phyloP scores from a whole-genome alignment of 768 basidiomycete genomes.

The Suillus brevipes region DNA sequence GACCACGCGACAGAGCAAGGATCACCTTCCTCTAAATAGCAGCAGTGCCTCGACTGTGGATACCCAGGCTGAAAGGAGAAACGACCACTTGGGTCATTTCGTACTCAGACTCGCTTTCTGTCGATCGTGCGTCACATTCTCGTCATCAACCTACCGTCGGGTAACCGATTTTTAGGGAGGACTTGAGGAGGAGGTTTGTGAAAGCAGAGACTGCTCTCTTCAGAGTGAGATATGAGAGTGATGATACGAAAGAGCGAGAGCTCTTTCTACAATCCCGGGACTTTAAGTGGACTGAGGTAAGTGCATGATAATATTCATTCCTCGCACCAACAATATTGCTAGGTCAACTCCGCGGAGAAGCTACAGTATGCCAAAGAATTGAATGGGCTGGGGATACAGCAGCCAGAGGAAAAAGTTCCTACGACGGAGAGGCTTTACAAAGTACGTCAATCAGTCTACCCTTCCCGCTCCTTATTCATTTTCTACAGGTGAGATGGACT shows the following conservation, averaged over 20 bases:
- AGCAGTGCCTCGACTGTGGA: conserved; percentile 50
- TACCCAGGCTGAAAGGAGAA: conserved; percentile 64
- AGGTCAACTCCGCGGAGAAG: conserved; percentile 68
- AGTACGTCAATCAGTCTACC: conserved; percentile 38
- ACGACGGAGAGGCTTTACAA: conserved; percentile 59
- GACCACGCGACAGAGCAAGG: conserved; percentile 61
- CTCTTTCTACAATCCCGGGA: conserved; percentile 64
- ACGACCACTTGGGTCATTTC: conserved; percentile 91
- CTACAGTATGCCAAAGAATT: conserved; percentile 47
- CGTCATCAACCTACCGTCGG: not conserved
- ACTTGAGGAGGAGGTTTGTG: conserved; percentile 83
- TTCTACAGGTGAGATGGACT: conserved; percentile 89
- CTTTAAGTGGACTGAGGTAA: conserved; percentile 66
- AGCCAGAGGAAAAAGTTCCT: not conserved
- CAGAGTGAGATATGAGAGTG: conserved; percentile 72
- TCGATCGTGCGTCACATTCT: conserved; percentile 70
- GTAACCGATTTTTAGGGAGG: conserved; percentile 58
- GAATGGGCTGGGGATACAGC: conserved; percentile 27
- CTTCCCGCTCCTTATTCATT: not conserved
- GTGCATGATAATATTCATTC: conserved; percentile 17
- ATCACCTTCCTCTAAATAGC: conserved; percentile 72
- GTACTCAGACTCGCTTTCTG: conserved; percentile 94
- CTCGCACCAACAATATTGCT: conserved; percentile 7
- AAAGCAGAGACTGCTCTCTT: conserved; percentile 89
- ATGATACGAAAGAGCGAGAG: conserved; percentile 55